Evolutionary conservation across 2,329 filamentous ascomycete genomes (phyloP).

Genomic region (Trichoderma lentiforme): DNA sequence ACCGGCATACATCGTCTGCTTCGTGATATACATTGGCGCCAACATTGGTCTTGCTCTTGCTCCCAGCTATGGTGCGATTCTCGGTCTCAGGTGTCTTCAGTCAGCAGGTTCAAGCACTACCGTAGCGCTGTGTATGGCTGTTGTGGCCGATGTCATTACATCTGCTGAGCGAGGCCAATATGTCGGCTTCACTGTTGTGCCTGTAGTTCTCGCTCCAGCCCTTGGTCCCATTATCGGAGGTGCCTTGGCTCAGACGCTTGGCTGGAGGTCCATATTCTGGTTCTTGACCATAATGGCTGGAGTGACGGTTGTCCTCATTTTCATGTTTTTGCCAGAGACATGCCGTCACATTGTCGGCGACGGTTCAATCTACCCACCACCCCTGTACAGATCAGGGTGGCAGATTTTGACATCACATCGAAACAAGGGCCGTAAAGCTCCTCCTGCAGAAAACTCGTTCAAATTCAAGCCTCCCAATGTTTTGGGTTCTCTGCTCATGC

Average conservation of each 20-base stretch:
- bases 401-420: slow-evolving; percentile 29
- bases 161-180: slow-evolving; percentile 60
- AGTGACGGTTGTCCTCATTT: slow-evolving; percentile 41
- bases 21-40: slow-evolving; percentile 50
- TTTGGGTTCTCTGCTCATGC: slow-evolving; percentile 38
- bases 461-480: slow-evolving; percentile 41
- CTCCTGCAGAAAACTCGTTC: slow-evolving; percentile 26
- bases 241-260: slow-evolving; percentile 52
- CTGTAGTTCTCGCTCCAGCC: slow-evolving; percentile 46
- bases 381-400: slow-evolving; percentile 35
- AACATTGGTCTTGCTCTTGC: slow-evolving; percentile 53
- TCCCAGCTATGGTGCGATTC: slow-evolving; percentile 46
- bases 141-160: slow-evolving; percentile 62
- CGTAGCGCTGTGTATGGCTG: slow-evolving; percentile 53
- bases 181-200: slow-evolving; percentile 51
- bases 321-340: slow-evolving; percentile 54
- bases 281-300: slow-evolving; percentile 50
- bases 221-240: slow-evolving; percentile 59
- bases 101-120: slow-evolving; percentile 58
- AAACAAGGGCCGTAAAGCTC: slow-evolving; percentile 10
- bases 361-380: slow-evolving; percentile 45
- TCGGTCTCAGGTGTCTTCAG: slow-evolving; percentile 55
- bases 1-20: slow-evolving; percentile 52
- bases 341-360: slow-evolving; percentile 49
- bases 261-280: slow-evolving; percentile 62